Evolutionary conservation across 169 alveolate species (phyloP), one percentile per base, ranked within the genome.

Genomic region (Eimeria zaria): DNA sequence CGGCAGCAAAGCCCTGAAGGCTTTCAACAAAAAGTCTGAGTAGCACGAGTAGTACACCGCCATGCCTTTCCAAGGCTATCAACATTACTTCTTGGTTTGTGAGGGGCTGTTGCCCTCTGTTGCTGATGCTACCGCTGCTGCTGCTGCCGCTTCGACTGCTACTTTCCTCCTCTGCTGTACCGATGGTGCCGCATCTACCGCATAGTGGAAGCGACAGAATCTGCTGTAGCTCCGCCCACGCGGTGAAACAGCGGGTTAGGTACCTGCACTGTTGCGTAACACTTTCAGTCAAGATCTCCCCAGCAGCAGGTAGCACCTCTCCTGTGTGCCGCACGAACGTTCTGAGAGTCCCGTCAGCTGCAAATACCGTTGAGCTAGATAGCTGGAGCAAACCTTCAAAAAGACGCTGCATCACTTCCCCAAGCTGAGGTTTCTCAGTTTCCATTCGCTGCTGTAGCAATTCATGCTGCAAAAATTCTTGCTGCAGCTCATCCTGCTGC

Each of bases 141-240:
- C 89, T 48, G 69, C 74, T 48, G 91, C 73, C 27, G 9, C 91
- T 30, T 46, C 48, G 46, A 46, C 41, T 53, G 91, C 73, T 53
- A 24, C 91, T n/a, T 1, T 41, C 67, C 83, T 58, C 48, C 67
- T 18, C 73, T 62, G 46, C 83, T 62, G 51, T 44, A 33, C 22
- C 93, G 6, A n/a, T 30, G 33, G 0, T 18, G 53, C 60, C 58
- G 81, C 93, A 87, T 27, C 48, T 69, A 69, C 78, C 41, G 44
- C 93, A 87, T n/a, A 87, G 44, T 1, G 93, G 93, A 0, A 60
- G 78, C 30, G 74, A 39, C 48, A 58, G 60, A 18, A 87, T 1
- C 83, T 87, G 83, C 81, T 62, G 83, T 33, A 62, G 30, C 12
- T 69, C 93, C n/a, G 73, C 71, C 93, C 93, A 87, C 58, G 67